These are phyloP conservation scores for Verbena officinalis DNA, from an alignment of 257 asterid genomes.

Conservation along the genomic window DNA sequence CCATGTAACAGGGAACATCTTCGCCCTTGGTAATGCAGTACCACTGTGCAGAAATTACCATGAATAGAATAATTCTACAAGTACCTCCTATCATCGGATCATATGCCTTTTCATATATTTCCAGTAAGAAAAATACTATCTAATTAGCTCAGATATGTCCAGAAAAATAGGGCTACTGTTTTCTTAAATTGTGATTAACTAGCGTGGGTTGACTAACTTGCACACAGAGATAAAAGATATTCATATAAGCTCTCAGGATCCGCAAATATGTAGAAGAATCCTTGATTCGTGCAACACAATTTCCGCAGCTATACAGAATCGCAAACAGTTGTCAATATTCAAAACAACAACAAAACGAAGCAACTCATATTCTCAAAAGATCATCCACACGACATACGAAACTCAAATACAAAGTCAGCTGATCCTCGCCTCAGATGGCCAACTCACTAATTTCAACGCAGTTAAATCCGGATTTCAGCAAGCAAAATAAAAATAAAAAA, in stretches of 20 bases:
- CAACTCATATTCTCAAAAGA: not conserved
- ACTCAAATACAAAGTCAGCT: not conserved
- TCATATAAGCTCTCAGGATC: not conserved
- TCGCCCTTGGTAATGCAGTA: not conserved
- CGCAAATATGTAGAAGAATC: not conserved
- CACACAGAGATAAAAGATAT: not conserved
- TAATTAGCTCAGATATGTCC: not conserved
- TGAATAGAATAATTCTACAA: not conserved
- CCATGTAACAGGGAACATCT: constrained; percentile 2
- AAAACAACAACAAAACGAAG: not conserved
- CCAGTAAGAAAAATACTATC: not conserved
- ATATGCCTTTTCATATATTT: not conserved
- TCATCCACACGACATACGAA: not conserved
- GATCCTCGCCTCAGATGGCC: constrained; percentile 4
- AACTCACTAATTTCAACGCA: not conserved
- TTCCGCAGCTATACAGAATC: constrained; percentile 6
- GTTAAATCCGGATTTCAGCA: not conserved
- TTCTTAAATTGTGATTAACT: not conserved
- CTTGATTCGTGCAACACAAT: not conserved
- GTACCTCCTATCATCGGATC: not conserved
- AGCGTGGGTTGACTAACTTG: too few species aligned
- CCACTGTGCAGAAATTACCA: not conserved
- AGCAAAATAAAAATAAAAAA: not conserved
- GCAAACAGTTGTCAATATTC: not conserved
- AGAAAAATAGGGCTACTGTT: not conserved